These are phyloP conservation scores for Calonectria pseudoturangicola DNA, from an alignment of 2,329 filamentous ascomycete genomes.

Conservation along the genomic window DNA sequence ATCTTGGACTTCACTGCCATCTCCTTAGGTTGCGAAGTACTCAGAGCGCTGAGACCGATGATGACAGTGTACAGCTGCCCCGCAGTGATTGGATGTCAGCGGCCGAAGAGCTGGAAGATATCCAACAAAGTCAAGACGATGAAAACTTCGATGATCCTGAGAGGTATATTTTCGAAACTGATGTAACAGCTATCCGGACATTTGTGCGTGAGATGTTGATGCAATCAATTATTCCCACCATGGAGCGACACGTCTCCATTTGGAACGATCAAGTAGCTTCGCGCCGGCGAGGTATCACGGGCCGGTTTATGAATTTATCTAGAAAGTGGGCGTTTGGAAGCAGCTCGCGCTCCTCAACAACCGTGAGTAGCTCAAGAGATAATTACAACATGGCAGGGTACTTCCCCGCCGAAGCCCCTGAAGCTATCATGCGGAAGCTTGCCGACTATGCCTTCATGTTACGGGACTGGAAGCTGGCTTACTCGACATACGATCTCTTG, in stretches of 20 bases:
- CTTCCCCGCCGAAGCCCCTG: slow-evolving; percentile 88
- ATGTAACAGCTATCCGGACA: slow-evolving; percentile 89
- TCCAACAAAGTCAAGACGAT: slow-evolving; percentile 79
- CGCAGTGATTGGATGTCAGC: slow-evolving; percentile 93
- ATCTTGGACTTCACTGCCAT: slow-evolving; percentile 96
- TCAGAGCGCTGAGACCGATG: slow-evolving; percentile 90
- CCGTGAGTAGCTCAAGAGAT: slow-evolving; percentile 69
- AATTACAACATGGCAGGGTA: slow-evolving; percentile 90
- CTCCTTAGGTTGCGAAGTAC: slow-evolving; percentile 89
- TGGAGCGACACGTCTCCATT: slow-evolving; percentile 92
- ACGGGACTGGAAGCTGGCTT: slow-evolving; percentile 93
- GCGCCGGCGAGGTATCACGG: slow-evolving; percentile 88
- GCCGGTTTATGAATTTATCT: slow-evolving; percentile 95
- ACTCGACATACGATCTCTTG: slow-evolving; percentile 93
- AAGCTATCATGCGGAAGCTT: slow-evolving; percentile 93
- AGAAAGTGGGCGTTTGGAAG: slow-evolving; percentile 92
- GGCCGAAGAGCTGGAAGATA: slow-evolving; percentile 86
- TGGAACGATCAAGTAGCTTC: slow-evolving; percentile 99
- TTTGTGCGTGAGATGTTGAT: slow-evolving; percentile 97
- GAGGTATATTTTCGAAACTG: slow-evolving; percentile 92
- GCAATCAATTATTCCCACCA: slow-evolving; percentile 94
- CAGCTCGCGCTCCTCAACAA: slow-evolving; percentile 75
- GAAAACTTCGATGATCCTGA: slow-evolving; percentile 82
- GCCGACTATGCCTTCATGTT: slow-evolving; percentile 98
- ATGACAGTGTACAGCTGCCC: slow-evolving; percentile 89